These are phyloP conservation scores for Penicillium mononematosum DNA, from an alignment of 495 filamentous ascomycete genomes.

Conservation along the genomic window DNA sequence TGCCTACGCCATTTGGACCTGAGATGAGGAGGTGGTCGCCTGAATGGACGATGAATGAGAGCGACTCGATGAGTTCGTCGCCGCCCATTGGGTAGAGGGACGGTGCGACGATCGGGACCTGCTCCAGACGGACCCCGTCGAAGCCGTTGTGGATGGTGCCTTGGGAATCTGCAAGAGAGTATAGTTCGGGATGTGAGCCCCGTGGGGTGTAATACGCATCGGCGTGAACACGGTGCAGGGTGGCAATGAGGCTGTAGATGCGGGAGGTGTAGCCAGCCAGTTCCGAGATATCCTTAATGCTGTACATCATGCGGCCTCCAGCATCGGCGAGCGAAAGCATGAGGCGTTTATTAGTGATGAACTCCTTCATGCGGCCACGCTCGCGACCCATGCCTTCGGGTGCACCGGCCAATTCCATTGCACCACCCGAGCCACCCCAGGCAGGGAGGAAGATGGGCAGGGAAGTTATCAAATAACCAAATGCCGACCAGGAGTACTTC, in stretches of 20 bases:
- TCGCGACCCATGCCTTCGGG: slow-evolving; percentile 58
- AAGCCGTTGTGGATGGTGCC: slow-evolving; percentile 92
- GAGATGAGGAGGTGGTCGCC: slow-evolving; percentile 95
- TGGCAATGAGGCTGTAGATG: slow-evolving; percentile 92
- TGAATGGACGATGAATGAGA: slow-evolving; percentile 81
- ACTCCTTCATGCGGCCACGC: slow-evolving; percentile 90
- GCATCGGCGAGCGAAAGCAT: slow-evolving; percentile 98
- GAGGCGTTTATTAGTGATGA: slow-evolving; percentile 97
- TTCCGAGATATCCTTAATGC: slow-evolving; percentile 93
- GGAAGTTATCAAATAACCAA: slow-evolving; percentile 90
- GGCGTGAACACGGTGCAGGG: slow-evolving; percentile 90
- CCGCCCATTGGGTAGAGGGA: slow-evolving; percentile 75
- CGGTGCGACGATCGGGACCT: slow-evolving; percentile 90
- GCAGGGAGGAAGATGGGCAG: slow-evolving; percentile 92
- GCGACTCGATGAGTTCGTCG: slow-evolving; percentile 82
- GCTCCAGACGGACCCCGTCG: slow-evolving; percentile 88
- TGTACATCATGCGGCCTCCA: slow-evolving; percentile 98
- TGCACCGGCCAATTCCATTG: slow-evolving; percentile 56
- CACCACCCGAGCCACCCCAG: slow-evolving; percentile 81
- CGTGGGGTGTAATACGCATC: slow-evolving; percentile 74
- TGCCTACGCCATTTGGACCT: slow-evolving; percentile 92
- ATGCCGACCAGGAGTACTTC: slow-evolving; percentile 98
- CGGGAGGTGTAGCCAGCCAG: slow-evolving; percentile 94
- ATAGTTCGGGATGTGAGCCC: slow-evolving; percentile 70
- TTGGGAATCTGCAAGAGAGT: slow-evolving; percentile 84